Conservation (phyloP, 352 stramenopile species). For the Peronosclerospora sorghi region DNA sequence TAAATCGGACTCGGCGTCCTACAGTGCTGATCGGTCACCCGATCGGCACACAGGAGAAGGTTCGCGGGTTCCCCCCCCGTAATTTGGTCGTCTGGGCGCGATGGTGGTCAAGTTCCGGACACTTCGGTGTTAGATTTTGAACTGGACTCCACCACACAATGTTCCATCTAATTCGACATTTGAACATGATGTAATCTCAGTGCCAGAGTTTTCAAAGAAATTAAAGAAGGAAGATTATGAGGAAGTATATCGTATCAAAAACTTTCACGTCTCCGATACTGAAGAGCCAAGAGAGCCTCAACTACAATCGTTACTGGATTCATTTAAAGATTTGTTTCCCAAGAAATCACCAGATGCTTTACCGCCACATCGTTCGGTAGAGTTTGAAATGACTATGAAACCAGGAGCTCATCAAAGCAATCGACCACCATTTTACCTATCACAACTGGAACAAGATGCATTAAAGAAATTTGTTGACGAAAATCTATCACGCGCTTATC, state of each 20-base stretch:
- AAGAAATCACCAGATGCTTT: neutral
- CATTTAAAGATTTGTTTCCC: neutral
- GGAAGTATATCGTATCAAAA: neutral
- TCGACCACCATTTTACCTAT: neutral
- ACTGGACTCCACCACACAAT: too few species aligned
- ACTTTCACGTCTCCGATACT: neutral
- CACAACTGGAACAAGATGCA: neutral
- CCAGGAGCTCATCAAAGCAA: neutral
- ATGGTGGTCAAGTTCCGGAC: too few species aligned
- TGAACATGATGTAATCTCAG: too few species aligned
- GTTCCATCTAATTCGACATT: too few species aligned
- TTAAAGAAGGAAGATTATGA: neutral
- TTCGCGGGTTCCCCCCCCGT: too few species aligned
- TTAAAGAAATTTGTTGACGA: neutral
- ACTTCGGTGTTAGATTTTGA: too few species aligned
- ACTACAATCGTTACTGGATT: neutral
- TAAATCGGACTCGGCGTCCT: too few species aligned
- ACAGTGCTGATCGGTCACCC: too few species aligned
- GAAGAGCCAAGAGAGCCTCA: neutral
- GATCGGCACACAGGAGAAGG: too few species aligned
- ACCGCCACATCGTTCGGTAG: neutral
- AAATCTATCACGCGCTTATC: neutral
- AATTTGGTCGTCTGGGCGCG: too few species aligned
- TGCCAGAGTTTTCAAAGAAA: neutral
- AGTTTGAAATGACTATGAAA: neutral